Base-by-base conservation (phyloP, 352 stramenopile species). In the Globisporangium paroecandrum region DNA sequence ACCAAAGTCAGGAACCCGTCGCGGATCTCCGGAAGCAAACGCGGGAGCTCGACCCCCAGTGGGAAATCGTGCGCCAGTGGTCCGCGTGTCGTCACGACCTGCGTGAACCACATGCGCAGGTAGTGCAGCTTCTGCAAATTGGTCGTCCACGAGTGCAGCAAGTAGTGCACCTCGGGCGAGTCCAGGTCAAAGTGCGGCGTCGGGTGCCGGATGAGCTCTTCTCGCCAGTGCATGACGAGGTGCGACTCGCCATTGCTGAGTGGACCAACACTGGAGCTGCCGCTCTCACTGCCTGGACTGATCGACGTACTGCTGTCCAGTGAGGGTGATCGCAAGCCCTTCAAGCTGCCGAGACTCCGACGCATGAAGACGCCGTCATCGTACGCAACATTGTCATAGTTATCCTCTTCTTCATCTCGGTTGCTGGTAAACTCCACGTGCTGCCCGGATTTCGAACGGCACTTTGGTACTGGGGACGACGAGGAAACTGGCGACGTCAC, bases 1-100 rank as follows among this genome's bases (percentile, higher is more conserved):
- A 93, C 79, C 13, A 94, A 77, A 36, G 78, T 88, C 13, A 93
- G 66, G 62, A 94, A 93, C 0, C 84, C 86, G 57, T 93, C 86
- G n/a, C 82, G 77, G 58, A 94, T 82, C 62, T 94, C 84, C 2
- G 79, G 82, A 6, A 66, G 61, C 55, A 94, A 73, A 15, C 83
- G 77, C 63, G 85, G 85, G 25, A 94, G 73, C 61, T 93, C 86
- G 25, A 94, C 78, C 18, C 78, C 81, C 60, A 84, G 72, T 4
- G 84, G 84, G 36, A 93, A 86, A 55, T 90, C 81, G 0, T 72
- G 55, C 4, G 79, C 74, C 24, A 90, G 69, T 20, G 70, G 41
- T 2, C 74, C 69, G 58, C 75, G 77, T 25, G 75, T 75, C 0
- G 62, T 61, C 46, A 73, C 78, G 1, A 91, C 75, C 8, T 87